Evolutionary conservation across 352 stramenopile genomes (phyloP), one percentile per base, ranked within the genome.

Genomic region (Pythium apleroticum): DNA sequence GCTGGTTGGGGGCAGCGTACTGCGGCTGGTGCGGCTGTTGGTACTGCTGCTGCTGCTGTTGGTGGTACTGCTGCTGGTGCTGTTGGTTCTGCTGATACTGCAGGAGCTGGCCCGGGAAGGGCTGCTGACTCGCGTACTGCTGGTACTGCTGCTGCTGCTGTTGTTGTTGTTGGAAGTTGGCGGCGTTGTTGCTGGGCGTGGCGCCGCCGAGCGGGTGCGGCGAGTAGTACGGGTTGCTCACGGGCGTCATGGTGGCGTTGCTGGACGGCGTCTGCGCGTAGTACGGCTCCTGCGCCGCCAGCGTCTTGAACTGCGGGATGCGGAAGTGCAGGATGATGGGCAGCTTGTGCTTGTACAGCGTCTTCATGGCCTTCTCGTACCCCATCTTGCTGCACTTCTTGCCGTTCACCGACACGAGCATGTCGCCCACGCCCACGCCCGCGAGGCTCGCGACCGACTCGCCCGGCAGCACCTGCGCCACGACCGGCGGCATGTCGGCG

Each of bases 251-350:
- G 39, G 37, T 57, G 6, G 33, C 19, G 55, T n/a, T 50, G 27
- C 31, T 22, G 25, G 20, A 35, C 10, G 25, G 20, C 7, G 48
- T 30, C 3, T 46, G 22, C 56, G 53, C 4, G 19, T 69, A 49
- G 27, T 71, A 65, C 33, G 69, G 63, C 50, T 69, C 58, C 28
- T 63, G 46, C 61, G 45, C n/a, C 27, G 24, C 27, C 52, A 60
- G 14, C 35, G 54, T 68, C 66, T 64, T 65, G 43, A 68, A 62
- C 46, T 76, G 68, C 27, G 78, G 77, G 50, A 84, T 86, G 61
- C 84, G 84, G 60, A 92, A 90, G 77, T 92, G 84, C 56, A 92
- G 63, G 31, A 90, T 76, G 69, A 92, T 81, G 6, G 84, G 84
- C 35, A 92, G 68, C 6, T 74, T 72, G 68, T 92, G 79, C 66